Base-by-base conservation (phyloP, 768 basidiomycete genomes). In the Podaxis sp. region DNA sequence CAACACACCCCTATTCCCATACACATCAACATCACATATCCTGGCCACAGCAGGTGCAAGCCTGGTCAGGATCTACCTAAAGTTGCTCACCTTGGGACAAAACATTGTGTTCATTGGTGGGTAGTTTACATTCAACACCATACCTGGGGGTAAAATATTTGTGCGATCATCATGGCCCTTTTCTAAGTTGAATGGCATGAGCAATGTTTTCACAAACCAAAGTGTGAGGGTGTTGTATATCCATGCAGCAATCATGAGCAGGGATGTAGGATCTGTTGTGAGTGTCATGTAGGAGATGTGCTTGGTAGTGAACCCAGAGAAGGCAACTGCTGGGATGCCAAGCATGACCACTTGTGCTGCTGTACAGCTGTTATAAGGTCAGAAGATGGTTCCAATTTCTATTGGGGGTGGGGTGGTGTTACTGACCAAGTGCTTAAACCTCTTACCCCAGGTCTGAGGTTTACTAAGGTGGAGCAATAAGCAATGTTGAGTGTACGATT, bases 271-370 rank as follows among this genome's bases (percentile, higher is more conserved):
- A 35, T 70, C 61, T 7, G 70, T 69, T 2, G 63, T 59, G 59
- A 80, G 77, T 14, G 76, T 78, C 27, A 78, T 80, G 68, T 75
- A 80, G 0, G 78, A 79, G 21, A 78, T 73, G 44, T 74, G 68
- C 0, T 72, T 64, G 13, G 69, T 75, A 5, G 69, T 68, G 13
- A 62, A 63, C 0, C 59, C 59, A 23, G 77, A 78, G 68, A 78
- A 78, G 0, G 79, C 79, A 14, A 73, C 68, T 1, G 78, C 71
- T 14, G 79, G 77, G 11, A 79, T 69, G 50, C 79, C 78, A 58
- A 75, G 71, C 47, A 70, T 64, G 2, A 76, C 73, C 6, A 77
- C 76, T 66, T 76, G 75, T 28, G 72, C 70, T 0, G 79, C 77
- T 1, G 78, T 78, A 13, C 77, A 77, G 28, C 78, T 80, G 54